These are phyloP conservation scores for Lactarius trivialis DNA, from an alignment of 768 basidiomycete species.

Conservation along the genomic window DNA sequence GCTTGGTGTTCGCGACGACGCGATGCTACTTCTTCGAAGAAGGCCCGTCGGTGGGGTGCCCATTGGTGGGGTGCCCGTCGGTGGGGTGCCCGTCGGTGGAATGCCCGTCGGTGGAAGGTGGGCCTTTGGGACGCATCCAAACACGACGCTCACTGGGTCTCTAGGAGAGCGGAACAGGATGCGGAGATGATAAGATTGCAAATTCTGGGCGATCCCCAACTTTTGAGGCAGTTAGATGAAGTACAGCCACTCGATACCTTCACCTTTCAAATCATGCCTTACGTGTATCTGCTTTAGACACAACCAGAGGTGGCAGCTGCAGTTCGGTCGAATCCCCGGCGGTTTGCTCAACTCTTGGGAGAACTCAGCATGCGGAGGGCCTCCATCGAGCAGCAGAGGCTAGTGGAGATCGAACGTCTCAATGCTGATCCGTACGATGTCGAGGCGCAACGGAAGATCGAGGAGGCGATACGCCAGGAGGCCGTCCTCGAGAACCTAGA, in stretches of 20 bases:
- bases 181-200: constrained; percentile 89
- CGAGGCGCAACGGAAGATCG: constrained; percentile 88
- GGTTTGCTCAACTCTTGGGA: constrained; percentile 68
- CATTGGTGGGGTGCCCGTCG: no score
- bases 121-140: constrained; percentile 6
- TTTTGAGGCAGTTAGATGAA: constrained; percentile 67
- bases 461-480: constrained; percentile 86
- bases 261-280: background rate
- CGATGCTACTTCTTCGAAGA: constrained; percentile 62
- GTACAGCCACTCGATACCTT: constrained; percentile 22
- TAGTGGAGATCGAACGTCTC: constrained; percentile 56
- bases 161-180: constrained; percentile 68
- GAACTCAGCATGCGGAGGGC: constrained; percentile 52
- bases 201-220: constrained; percentile 71
- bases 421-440: constrained; percentile 88
- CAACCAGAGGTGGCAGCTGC: constrained; percentile 81
- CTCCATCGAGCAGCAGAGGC: constrained; percentile 44
- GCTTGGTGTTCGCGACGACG: constrained; percentile 57
- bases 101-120: constrained; percentile 41
- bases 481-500: constrained; percentile 88
- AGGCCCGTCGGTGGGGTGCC: no score
- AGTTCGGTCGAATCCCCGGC: constrained; percentile 55
- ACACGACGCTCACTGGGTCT: background rate
- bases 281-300: constrained; percentile 36
- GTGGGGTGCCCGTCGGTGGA: no score